A percentile compares a stretch with the other conserved stretches of the same genome.
Conservation (phyloP, 2,329 filamentous ascomycete species). For the Corynespora cassiicola region DNA sequence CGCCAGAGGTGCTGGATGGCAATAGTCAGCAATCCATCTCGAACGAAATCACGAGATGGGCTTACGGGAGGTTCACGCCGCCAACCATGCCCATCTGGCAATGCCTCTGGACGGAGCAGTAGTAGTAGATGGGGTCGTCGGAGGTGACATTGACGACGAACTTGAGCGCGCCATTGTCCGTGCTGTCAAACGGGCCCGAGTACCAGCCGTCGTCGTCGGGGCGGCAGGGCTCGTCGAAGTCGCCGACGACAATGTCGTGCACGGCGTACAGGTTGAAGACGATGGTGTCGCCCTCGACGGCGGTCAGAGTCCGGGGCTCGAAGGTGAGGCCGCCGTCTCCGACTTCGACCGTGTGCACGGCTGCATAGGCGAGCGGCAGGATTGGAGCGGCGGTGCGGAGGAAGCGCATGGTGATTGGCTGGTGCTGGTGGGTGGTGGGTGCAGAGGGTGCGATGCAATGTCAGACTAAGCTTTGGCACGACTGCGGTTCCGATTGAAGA, state of each 20-base stretch:
- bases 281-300: slow-evolving; percentile 19
- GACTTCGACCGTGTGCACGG: slow-evolving; percentile 21
- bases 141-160: slow-evolving; percentile 32
- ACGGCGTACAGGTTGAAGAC: slow-evolving; percentile 19
- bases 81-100: slow-evolving; percentile 33
- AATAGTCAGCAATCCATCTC: background rate
- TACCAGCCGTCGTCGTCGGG: slow-evolving; percentile 21
- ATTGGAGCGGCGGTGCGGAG: too few species aligned
- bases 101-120: slow-evolving; percentile 25
- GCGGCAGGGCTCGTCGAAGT: slow-evolving; percentile 19
- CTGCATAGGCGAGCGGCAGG: slow-evolving; percentile 13
- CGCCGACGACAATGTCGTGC: slow-evolving; percentile 21
- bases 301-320: slow-evolving; percentile 16
- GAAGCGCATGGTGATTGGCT: too few species aligned
- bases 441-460: too few species aligned
- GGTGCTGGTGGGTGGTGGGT: too few species aligned
- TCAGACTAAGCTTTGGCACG: too few species aligned
- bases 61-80: slow-evolving; percentile 24
- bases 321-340: slow-evolving; percentile 14
- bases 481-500: too few species aligned
- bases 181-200: slow-evolving; percentile 23
- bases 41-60: background rate
- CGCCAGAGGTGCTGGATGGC: slow-evolving; percentile 1
- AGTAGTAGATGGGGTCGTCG: slow-evolving; percentile 28
- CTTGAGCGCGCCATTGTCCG: slow-evolving; percentile 23